phyloP scores from a whole-genome alignment of 2,329 filamentous ascomycete genomes.

The Coniella vitis region DNA sequence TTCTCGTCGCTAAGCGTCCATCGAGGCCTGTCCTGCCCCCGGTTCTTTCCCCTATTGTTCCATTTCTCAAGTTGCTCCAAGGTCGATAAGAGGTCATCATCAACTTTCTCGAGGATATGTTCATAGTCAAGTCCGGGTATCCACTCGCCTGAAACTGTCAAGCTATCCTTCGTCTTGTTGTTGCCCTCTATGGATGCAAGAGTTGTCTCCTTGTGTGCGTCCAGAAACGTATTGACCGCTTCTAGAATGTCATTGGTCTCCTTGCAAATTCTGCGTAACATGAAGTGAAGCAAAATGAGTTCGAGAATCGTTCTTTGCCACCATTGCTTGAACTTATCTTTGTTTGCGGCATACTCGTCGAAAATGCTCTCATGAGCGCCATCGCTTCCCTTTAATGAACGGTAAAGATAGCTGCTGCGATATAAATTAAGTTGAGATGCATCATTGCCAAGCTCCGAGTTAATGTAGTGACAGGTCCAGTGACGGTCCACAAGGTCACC shows the following conservation, averaged over 20 bases:
- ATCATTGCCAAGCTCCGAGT: no score
- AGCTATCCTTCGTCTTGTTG: neutral
- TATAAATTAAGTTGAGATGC: no score
- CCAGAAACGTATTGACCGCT: neutral
- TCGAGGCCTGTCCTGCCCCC: neutral
- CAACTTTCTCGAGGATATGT: neutral
- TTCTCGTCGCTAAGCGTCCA: constrained; percentile 6
- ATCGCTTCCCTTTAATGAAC: no score
- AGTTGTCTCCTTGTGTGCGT: neutral
- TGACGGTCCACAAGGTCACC: constrained; percentile 3
- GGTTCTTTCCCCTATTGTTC: neutral
- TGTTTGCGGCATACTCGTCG: neutral
- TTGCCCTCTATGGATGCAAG: neutral
- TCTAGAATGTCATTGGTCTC: neutral
- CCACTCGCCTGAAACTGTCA: no score
- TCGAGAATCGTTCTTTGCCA: constrained; percentile 2
- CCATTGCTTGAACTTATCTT: neutral
- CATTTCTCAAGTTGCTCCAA: neutral
- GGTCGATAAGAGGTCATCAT: neutral
- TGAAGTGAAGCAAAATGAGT: neutral
- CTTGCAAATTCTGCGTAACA: neutral
- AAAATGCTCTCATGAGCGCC: no score
- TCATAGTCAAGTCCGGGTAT: neutral
- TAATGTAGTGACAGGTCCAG: constrained; percentile 6
- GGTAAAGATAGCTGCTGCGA: no score